phyloP scores from a whole-genome alignment of 108 stramenopile genomes.

The Schizochytrium sp. region DNA sequence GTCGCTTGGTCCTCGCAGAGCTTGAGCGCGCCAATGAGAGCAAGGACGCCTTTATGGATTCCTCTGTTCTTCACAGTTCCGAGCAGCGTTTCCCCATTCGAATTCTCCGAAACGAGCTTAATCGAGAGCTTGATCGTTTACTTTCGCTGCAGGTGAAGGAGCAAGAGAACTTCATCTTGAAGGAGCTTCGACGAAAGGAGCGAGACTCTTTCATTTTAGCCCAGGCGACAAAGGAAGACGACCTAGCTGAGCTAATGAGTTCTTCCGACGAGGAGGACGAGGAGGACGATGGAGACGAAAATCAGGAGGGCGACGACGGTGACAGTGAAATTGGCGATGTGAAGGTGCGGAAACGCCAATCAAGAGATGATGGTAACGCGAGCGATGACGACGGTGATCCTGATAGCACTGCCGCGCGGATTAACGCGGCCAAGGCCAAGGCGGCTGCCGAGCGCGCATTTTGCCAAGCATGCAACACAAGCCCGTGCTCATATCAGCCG shows the following conservation, averaged over 20 bases:
- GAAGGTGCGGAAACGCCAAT: too few relatives aligned
- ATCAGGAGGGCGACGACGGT: neutral
- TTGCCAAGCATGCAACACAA: constrained; percentile 27
- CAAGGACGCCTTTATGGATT: constrained; percentile 36
- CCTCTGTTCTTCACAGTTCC: constrained; percentile 35
- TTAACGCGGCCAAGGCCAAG: neutral
- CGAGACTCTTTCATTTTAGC: neutral
- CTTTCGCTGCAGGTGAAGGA: constrained; percentile 49
- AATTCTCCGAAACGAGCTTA: constrained; percentile 45
- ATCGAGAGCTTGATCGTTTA: constrained; percentile 44
- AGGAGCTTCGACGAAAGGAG: constrained; percentile 21
- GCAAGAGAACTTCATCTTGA: constrained; percentile 38
- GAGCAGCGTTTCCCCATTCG: constrained; percentile 41
- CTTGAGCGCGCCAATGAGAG: constrained; percentile 38
- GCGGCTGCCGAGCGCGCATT: neutral
- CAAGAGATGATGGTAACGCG: neutral
- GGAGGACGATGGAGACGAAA: neutral
- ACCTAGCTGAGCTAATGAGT: neutral
- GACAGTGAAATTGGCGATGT: too few relatives aligned
- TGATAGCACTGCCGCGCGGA: neutral
- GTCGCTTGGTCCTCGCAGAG: constrained; percentile 38
- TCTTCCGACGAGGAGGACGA: neutral
- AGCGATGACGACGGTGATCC: neutral
- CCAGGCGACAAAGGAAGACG: constrained; percentile 1
- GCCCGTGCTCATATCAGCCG: constrained; percentile 31